Conservation (phyloP, 257 asterid species). For the Primulina eburnea region DNA sequence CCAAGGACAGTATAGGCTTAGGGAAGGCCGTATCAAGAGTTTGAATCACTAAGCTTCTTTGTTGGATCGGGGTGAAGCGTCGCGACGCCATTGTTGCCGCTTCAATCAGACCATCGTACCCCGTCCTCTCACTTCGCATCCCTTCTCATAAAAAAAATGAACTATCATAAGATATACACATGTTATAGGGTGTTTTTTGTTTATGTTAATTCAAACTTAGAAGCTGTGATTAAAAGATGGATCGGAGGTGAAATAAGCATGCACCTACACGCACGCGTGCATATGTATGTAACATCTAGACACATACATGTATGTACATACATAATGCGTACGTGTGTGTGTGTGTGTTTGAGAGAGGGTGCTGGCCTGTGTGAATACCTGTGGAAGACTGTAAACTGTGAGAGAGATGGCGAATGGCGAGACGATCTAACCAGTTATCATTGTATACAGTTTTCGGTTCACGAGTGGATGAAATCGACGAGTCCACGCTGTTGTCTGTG, state of each 20-base stretch:
- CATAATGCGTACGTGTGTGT: neutral
- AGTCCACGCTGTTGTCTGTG: constrained; percentile 22
- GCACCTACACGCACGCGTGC: too few species aligned
- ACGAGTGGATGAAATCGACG: neutral
- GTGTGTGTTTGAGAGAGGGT: neutral
- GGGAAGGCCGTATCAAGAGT: constrained; percentile 70
- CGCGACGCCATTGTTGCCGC: constrained; percentile 54
- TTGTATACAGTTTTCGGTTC: constrained; percentile 38
- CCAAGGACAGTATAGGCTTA: constrained; percentile 55
- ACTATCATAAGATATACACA: neutral
- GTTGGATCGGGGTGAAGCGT: constrained; percentile 43
- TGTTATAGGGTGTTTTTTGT: too few species aligned
- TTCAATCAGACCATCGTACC: constrained; percentile 74
- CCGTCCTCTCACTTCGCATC: constrained; percentile 41
- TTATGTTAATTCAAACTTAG: too few species aligned
- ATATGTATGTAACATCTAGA: too few species aligned
- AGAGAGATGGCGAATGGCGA: constrained; percentile 78
- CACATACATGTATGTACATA: too few species aligned
- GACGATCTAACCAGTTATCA: constrained; percentile 65
- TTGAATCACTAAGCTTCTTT: constrained; percentile 37
- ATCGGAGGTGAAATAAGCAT: neutral
- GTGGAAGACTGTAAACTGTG: constrained; percentile 52
- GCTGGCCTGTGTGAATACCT: constrained; percentile 34
- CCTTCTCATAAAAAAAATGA: constrained; percentile 35
- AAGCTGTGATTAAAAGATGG: neutral